Base-by-base conservation (phyloP, 495 filamentous ascomycete species). In the Trichoderma orchidacearum region DNA sequence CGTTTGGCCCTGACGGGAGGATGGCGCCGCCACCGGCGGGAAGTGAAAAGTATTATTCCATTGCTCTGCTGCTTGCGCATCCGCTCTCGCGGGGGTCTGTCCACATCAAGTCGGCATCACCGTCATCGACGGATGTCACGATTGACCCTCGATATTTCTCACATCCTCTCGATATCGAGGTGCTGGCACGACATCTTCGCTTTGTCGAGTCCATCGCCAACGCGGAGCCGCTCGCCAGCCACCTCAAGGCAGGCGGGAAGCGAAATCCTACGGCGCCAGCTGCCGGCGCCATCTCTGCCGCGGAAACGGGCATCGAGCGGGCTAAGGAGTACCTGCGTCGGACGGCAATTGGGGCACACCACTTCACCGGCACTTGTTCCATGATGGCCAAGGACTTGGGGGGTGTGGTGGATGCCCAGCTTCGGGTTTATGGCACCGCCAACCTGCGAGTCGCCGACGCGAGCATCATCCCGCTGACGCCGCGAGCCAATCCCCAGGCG, bases 401-500 rank as follows among this genome's bases (percentile, higher is more conserved):
- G 0, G 75, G 72, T 0, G 76, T 80, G 3, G 71, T 80, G 2
- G 72, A 77, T 62, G 56, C 61, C 0, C 56, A 66, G 12, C 64
- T 80, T 31, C 67, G 62, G 30, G 74, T 80, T 6, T 72, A 75
- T 54, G 75, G 76, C 0, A 66, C 72, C 2, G 61, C 72, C 51
- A 64, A 67, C 3, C 59, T 78, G 53, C 62, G 75, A 1, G 72
- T 79, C 29, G 71, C 68, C 0, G 76, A 79, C 66, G 70, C 76
- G 1, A 72, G 70, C 56, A 62, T 79, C 6, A 67, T 79, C 27
- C 73, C 76, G 7, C 61, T 71, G 21, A 64, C 66, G 35, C 61
- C 70, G 3, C 63, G 65, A 36, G 70, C 67, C 1, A 71, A 80
- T 63, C 63, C 71, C 28, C 59, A 70, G 28, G 64, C 62, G 18